Conservation (phyloP, 2,329 filamentous ascomycete genomes). For the Leptographium procerum region DNA sequence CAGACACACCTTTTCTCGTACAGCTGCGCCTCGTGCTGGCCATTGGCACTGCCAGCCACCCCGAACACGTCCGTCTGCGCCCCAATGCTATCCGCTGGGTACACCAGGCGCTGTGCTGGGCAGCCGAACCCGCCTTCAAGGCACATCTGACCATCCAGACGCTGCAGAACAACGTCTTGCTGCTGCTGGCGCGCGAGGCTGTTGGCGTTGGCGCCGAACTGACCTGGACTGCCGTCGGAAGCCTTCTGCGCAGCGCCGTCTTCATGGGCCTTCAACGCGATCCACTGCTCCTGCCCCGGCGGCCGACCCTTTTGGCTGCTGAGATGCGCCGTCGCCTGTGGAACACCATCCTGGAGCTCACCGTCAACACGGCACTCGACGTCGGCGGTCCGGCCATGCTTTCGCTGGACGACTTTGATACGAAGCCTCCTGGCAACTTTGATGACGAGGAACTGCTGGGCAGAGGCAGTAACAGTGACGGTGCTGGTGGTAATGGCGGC, state of each 20-base stretch:
- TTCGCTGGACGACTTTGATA: constrained; percentile 33
- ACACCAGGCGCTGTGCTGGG: constrained; percentile 39
- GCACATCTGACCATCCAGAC: constrained; percentile 32
- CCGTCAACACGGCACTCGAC: constrained; percentile 29
- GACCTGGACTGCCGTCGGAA: constrained; percentile 33
- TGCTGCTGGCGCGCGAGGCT: constrained; percentile 36
- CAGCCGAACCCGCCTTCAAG: constrained; percentile 33
- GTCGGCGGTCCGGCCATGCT: constrained; percentile 35
- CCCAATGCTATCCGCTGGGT: constrained; percentile 36
- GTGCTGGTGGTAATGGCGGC: background rate
- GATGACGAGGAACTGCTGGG: constrained; percentile 33
- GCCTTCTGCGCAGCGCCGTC: constrained; percentile 31
- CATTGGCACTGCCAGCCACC: constrained; percentile 35
- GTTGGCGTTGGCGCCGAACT: constrained; percentile 29
- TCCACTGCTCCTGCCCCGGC: constrained; percentile 26
- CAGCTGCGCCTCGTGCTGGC: constrained; percentile 42
- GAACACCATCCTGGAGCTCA: constrained; percentile 40
- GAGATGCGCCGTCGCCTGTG: constrained; percentile 41
- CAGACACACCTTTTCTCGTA: constrained; percentile 32
- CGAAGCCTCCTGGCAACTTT: constrained; percentile 33
- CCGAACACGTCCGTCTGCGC: constrained; percentile 31
- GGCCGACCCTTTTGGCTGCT: constrained; percentile 17
- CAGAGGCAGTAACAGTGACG: constrained; percentile 8
- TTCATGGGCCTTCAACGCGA: constrained; percentile 41
- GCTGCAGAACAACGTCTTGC: constrained; percentile 40